phyloP scores from a whole-genome alignment of 331 rosid genomes.

The Telfairia occidentalis region DNA sequence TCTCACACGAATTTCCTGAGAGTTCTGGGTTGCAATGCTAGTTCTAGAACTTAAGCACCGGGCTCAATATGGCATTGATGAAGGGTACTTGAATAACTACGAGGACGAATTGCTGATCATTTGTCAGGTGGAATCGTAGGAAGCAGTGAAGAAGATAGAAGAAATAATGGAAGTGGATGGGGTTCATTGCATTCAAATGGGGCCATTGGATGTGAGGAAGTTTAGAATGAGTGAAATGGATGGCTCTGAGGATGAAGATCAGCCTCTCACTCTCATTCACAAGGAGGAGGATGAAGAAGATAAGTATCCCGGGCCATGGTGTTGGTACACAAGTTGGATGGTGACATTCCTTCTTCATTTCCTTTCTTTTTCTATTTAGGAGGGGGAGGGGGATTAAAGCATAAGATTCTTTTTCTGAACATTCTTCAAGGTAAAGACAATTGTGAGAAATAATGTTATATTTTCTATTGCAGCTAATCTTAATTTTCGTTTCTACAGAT shows the following conservation, averaged over 20 bases:
- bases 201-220: constrained; percentile 66
- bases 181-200: constrained; percentile 78
- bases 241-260: constrained; percentile 20
- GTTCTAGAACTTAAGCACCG: background rate
- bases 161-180: constrained; percentile 65
- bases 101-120: constrained; percentile 53
- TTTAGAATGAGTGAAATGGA: constrained; percentile 35
- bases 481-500: background rate
- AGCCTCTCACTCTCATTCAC: background rate
- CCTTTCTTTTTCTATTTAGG: background rate
- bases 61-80: constrained; percentile 66
- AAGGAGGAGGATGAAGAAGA: constrained; percentile 25
- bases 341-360: background rate
- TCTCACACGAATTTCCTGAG: background rate
- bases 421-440: background rate
- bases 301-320: constrained; percentile 18
- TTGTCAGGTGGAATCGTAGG: constrained; percentile 65
- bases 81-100: constrained; percentile 54
- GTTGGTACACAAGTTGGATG: background rate
- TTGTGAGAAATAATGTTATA: background rate
- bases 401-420: background rate
- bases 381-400: background rate
- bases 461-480: background rate
- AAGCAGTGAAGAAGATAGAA: constrained; percentile 35
- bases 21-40: background rate